Conservation (phyloP, 306 rosid species). For the Cercis canadensis region DNA sequence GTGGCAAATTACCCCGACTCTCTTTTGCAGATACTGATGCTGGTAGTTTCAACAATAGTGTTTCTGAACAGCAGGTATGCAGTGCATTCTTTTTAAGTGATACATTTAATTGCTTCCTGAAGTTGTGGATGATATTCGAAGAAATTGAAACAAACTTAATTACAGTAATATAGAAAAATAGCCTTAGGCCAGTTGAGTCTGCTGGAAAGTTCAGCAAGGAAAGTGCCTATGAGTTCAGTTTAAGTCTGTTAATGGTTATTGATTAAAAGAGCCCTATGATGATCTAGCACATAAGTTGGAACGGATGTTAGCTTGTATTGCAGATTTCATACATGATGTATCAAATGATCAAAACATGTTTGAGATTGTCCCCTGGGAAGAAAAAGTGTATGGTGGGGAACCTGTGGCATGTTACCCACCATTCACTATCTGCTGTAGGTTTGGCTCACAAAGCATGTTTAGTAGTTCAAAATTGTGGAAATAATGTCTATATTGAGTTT, state of each 20-base stretch:
- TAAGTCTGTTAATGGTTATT: conserved; percentile 11
- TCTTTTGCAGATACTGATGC: conserved; percentile 71
- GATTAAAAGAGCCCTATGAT: conserved; percentile 26
- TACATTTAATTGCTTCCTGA: conserved; percentile 32
- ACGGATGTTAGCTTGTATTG: conserved; percentile 8
- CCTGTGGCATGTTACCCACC: neutral
- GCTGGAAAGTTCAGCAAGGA: conserved; percentile 13
- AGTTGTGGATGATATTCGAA: neutral
- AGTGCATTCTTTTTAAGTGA: conserved; percentile 24
- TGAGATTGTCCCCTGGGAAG: conserved; percentile 14
- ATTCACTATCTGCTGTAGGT: neutral
- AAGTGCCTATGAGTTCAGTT: neutral
- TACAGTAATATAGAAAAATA: conserved; percentile 12
- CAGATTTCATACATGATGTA: neutral
- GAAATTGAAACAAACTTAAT: neutral
- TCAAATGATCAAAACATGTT: neutral
- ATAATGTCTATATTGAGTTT: neutral
- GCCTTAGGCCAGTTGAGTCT: conserved; percentile 22
- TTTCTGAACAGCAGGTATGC: conserved; percentile 83
- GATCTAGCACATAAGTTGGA: conserved; percentile 14
- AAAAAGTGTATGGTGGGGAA: conserved; percentile 2
- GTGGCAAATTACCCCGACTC: conserved; percentile 8
- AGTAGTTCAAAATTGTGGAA: neutral
- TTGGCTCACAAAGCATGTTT: neutral
- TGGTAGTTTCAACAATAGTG: conserved; percentile 87